Evolutionary conservation across 2,329 filamentous ascomycete genomes (phyloP), one percentile per base, ranked within the genome.

Genomic region (Ascochyta koolunga): DNA sequence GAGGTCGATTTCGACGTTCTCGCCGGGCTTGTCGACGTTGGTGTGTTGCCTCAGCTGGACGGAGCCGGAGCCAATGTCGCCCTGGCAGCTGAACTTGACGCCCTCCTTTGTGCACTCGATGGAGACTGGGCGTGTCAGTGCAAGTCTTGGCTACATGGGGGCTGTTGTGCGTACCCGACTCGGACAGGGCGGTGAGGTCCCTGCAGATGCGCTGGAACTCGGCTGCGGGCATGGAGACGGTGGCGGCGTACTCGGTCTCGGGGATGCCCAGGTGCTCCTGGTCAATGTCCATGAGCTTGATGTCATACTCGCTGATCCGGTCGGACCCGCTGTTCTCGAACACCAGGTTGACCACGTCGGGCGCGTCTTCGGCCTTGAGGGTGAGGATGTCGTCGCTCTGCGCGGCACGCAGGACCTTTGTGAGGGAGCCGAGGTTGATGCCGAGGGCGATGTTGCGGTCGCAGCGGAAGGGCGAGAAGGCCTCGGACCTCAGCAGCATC

Each of bases 271-370:
- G 82, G 78, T 99, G 95, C 84, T 99, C 95, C 82, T 99, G 96
- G 79, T 99, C 95, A 77, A 99, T 99, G 77, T 99, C 95, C 95
- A 99, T 99, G 76, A 99, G 87, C 85, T 99, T 99, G 79, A 99
- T 90, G 78, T 99, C 95, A 77, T 99, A 99, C 83, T 99, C 96
- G 85, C 91, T 96, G 74, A 99, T 86, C 65, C 95, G 86, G 78
- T 99, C 95, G 70, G 86, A 90, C 72, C 89, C 87, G 64, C 85
- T 82, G 82, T 87, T 96, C 86, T 99, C 96, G 74, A 99, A 99
- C 67, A 93, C 85, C 63, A 99, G 82, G 83, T 96, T 98, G 68
- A 99, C 87, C 42, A 93, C 91, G 78, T 99, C 95, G 41, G 95
- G 95, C 33, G 91, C 89, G 77, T 99, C 96, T 76, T 98, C 93